These are phyloP conservation scores for Didymella arachidicola DNA, from an alignment of 2,329 filamentous ascomycete species.

Conservation along the genomic window DNA sequence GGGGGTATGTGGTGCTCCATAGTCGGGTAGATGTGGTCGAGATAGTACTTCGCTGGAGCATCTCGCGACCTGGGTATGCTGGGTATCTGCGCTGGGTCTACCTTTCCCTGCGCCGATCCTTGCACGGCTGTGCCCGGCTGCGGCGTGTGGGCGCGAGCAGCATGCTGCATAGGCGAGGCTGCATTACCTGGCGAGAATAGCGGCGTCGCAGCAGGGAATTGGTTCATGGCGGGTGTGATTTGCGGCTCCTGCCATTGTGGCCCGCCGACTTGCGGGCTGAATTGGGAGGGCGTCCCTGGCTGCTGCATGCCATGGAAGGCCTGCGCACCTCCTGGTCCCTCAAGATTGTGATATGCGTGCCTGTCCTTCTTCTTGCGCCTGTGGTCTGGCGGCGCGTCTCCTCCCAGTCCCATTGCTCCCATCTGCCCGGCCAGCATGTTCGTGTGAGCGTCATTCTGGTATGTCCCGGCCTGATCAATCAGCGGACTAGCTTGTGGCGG, in stretches of 20 bases:
- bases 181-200: conserved; percentile 57
- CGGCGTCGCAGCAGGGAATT: conserved; percentile 69
- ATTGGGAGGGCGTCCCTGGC: conserved; percentile 64
- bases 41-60: conserved; percentile 80
- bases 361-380: conserved; percentile 88
- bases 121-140: conserved; percentile 48
- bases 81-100: conserved; percentile 91
- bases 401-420: conserved; percentile 39
- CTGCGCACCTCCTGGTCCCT: conserved; percentile 71
- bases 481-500: conserved; percentile 46
- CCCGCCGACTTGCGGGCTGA: conserved; percentile 49
- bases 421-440: conserved; percentile 40
- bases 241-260: conserved; percentile 53
- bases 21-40: conserved; percentile 88
- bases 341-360: conserved; percentile 89
- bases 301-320: conserved; percentile 73
- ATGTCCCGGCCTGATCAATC: conserved; percentile 20
- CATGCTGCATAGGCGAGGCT: conserved; percentile 49
- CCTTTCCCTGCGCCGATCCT: conserved; percentile 73
- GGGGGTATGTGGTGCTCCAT: conserved; percentile 94
- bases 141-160: conserved; percentile 40
- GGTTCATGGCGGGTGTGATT: conserved; percentile 59
- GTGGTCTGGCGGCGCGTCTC: conserved; percentile 54
- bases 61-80: conserved; percentile 89
- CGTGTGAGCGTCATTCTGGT: conserved; percentile 47